Evolutionary conservation across 106 monocot genomes (phyloP).

Genomic region (Amphibolis antarctica): DNA sequence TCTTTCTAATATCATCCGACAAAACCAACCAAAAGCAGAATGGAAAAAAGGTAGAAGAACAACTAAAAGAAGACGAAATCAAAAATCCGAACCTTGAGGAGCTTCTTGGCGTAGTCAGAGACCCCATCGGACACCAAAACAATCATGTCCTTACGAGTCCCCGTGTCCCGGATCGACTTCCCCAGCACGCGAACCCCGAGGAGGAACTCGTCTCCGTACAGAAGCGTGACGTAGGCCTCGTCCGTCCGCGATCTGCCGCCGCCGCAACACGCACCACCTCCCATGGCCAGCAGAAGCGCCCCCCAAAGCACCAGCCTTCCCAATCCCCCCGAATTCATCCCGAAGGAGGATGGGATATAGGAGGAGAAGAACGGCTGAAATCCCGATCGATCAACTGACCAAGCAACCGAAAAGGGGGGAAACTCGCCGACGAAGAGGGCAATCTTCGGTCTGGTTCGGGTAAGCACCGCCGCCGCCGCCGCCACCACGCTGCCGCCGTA

Average conservation of each 20-base stretch:
- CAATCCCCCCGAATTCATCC: neutral
- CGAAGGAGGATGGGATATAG: neutral
- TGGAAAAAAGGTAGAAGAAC: neutral
- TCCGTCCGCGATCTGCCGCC: slow-evolving; percentile 23
- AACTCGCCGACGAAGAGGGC: no score
- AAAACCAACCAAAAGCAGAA: no score
- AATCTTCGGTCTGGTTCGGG: no score
- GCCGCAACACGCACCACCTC: neutral
- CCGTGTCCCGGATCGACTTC: slow-evolving; percentile 78
- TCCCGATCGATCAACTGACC: no score
- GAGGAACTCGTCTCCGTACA: slow-evolving; percentile 86
- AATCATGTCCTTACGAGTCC: slow-evolving; percentile 62
- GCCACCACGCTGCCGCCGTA: no score
- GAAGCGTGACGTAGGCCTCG: slow-evolving; percentile 64
- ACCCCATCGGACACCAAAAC: slow-evolving; percentile 82
- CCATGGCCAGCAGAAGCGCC: slow-evolving; percentile 5
- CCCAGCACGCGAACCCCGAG: slow-evolving; percentile 83
- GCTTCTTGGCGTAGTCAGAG: slow-evolving; percentile 54
- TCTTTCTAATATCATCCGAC: no score
- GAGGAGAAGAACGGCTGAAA: neutral
- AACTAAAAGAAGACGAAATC: neutral
- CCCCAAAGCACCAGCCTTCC: neutral
- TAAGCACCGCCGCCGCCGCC: no score
- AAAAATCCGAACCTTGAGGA: slow-evolving; percentile 42
- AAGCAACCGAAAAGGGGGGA: no score